Evolutionary conservation across 2,329 filamentous ascomycete species (phyloP).

Genomic region (Myriosclerotinia curreyana): DNA sequence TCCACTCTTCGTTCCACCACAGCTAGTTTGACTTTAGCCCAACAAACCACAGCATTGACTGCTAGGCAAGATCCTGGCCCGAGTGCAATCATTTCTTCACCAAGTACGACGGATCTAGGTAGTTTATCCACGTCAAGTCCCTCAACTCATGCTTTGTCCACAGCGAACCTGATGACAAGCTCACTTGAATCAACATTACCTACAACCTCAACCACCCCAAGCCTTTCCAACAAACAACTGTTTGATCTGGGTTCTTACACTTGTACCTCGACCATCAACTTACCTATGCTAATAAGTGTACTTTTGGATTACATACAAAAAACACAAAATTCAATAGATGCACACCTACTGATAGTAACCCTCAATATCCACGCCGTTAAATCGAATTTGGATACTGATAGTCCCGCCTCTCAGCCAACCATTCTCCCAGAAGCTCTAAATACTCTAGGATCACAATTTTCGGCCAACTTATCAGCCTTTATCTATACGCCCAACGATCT

Average conservation of each 20-base stretch:
- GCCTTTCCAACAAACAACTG: constrained; percentile 36
- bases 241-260: constrained; percentile 51
- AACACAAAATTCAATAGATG: constrained; percentile 54
- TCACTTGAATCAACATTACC: constrained; percentile 31
- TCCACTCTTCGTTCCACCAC: constrained; percentile 28
- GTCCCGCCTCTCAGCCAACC: constrained; percentile 42
- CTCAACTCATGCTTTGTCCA: neutral
- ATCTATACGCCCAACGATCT: constrained; percentile 55
- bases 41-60: constrained; percentile 6
- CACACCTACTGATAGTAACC: constrained; percentile 51
- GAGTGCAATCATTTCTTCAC: neutral
- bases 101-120: neutral
- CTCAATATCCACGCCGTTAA: constrained; percentile 60
- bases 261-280: constrained; percentile 53
- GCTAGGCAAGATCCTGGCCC: neutral
- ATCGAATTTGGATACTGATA: constrained; percentile 44
- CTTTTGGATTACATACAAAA: constrained; percentile 51
- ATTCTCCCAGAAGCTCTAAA: constrained; percentile 46
- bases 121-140: neutral
- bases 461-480: constrained; percentile 47
- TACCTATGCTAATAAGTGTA: constrained; percentile 50
- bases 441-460: constrained; percentile 48
- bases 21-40: constrained; percentile 11
- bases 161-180: constrained; percentile 14
- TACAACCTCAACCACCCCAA: constrained; percentile 23